Evolutionary conservation across 2,329 filamentous ascomycete genomes (phyloP).

Genomic region (Monosporascus cannonballus): DNA sequence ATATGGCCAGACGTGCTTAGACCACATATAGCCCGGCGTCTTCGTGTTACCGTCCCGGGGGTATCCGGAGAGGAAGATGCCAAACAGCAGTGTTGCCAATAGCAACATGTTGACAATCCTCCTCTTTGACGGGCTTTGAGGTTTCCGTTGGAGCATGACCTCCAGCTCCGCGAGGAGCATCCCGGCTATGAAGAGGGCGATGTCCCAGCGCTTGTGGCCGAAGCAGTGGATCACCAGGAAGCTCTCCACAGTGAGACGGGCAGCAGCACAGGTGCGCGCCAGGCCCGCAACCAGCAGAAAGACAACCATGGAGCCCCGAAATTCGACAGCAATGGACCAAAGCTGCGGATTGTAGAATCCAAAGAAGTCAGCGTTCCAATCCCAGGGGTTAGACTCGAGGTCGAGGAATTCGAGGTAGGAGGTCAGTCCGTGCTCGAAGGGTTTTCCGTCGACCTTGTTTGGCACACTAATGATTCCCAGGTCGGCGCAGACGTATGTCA

Average conservation of each 20-base stretch:
- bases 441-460: slow-evolving; percentile 16
- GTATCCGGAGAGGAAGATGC: slow-evolving; percentile 22
- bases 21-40: slow-evolving; percentile 23
- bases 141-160: slow-evolving; percentile 16
- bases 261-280: slow-evolving; percentile 17
- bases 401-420: slow-evolving; percentile 24
- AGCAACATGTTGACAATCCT: slow-evolving; percentile 15
- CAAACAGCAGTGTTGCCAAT: slow-evolving; percentile 14
- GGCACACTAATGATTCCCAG: slow-evolving; percentile 19
- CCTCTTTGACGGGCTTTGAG: slow-evolving; percentile 10
- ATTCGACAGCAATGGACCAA: slow-evolving; percentile 30
- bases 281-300: slow-evolving; percentile 25
- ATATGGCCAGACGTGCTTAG: slow-evolving; percentile 22
- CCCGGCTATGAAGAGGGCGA: slow-evolving; percentile 23
- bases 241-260: slow-evolving; percentile 20
- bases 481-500: slow-evolving; percentile 26
- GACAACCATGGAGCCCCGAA: slow-evolving; percentile 27
- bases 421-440: slow-evolving; percentile 18
- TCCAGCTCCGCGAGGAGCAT: slow-evolving; percentile 23
- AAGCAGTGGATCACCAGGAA: slow-evolving; percentile 19
- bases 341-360: slow-evolving; percentile 28
- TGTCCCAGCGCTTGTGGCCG: slow-evolving; percentile 23
- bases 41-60: slow-evolving; percentile 21
- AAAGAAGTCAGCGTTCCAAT: slow-evolving; percentile 19
- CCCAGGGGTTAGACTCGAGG: slow-evolving; percentile 23